Conservation (phyloP, 371 early-diverging fungal species). For the Rhizopus stolonifer region DNA sequence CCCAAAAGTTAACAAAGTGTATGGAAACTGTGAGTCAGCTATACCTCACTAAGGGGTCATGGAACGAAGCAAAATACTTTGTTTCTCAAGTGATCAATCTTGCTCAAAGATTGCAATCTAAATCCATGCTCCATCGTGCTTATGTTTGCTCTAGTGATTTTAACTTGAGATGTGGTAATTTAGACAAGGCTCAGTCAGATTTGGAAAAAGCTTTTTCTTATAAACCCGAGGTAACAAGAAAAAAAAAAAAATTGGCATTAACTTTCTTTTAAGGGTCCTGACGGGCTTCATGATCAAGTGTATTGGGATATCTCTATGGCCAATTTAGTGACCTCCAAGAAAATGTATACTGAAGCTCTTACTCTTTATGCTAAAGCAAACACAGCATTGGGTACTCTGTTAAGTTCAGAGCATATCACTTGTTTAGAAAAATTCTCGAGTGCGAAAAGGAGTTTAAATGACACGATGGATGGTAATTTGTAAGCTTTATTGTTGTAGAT, state of each 20-base stretch:
- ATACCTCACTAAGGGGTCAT: slow-evolving; percentile 64
- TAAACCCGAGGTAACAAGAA: background rate
- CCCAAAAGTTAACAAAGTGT: slow-evolving; percentile 48
- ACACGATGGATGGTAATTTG: background rate
- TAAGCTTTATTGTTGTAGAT: background rate
- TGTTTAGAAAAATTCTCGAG: background rate
- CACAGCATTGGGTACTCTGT: slow-evolving; percentile 42
- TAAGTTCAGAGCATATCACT: slow-evolving; percentile 21
- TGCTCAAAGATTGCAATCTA: slow-evolving; percentile 52
- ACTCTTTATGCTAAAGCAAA: slow-evolving; percentile 45
- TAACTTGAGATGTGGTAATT: slow-evolving; percentile 46
- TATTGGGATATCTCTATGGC: slow-evolving; percentile 43
- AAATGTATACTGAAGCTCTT: slow-evolving; percentile 40
- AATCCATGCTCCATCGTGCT: slow-evolving; percentile 42
- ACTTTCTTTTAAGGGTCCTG: background rate
- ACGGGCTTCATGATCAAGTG: slow-evolving; percentile 24
- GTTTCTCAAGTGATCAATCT: slow-evolving; percentile 57
- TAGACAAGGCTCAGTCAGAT: slow-evolving; percentile 36
- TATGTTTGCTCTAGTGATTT: slow-evolving; percentile 55
- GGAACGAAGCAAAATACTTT: slow-evolving; percentile 69
- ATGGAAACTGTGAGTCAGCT: slow-evolving; percentile 54
- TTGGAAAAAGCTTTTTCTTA: slow-evolving; percentile 1
- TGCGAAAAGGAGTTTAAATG: background rate
- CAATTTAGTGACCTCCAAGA: slow-evolving; percentile 41
- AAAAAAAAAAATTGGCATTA: too few species aligned